Evolutionary conservation across 2,329 filamentous ascomycete genomes (phyloP), one percentile per base, ranked within the genome.

Genomic region (Fusarium sp.): DNA sequence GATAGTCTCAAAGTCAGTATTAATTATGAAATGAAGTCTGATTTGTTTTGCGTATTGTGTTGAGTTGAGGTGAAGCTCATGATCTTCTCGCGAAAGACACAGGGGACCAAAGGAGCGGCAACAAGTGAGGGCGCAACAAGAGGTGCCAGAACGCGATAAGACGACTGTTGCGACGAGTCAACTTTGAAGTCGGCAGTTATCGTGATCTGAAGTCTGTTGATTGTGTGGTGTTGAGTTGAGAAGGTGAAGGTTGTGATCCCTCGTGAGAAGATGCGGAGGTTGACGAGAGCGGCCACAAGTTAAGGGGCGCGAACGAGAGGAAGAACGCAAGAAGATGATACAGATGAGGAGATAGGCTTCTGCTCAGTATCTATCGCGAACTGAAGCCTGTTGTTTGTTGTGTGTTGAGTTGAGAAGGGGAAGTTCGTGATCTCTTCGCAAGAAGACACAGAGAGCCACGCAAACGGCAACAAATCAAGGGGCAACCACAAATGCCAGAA

Each of bases 61-160:
- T 51, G 38, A 57, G 31, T 9, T 41, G 45, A 47, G 22, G 63
- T 41, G 45, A 48, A 69, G 69, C 45, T 38, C 36, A 10, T 52
- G 41, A 51, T 63, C 28, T 38, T 64, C 28, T 49, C 24, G 18
- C 35, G 35, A 55, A 57, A 31, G 55, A 69, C 59, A 55, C 47
- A 35, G 59, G 28, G 48, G 55, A 17, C 47, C 15, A 57, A 44
- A 17, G 48, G 33, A 57, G 42, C 41, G 56, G 54, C 31, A 41
- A 58, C 47, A 26, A 36, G n/a, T 26, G 47, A 41, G n/a, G 51
- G 36, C 18, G 24, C 51, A 55, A 41, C 20, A 54, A 22, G 14
- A 55, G 18, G 51, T 17, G 20, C 36, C 31, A n/a, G 41, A 58
- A 60, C 44, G 12, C 24, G 12, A 20, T 18, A 36, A 52, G 20